These are phyloP conservation scores for Spizellomyces punctatus DNA, from an alignment of 192 early-diverging fungal genomes.

Conservation along the genomic window DNA sequence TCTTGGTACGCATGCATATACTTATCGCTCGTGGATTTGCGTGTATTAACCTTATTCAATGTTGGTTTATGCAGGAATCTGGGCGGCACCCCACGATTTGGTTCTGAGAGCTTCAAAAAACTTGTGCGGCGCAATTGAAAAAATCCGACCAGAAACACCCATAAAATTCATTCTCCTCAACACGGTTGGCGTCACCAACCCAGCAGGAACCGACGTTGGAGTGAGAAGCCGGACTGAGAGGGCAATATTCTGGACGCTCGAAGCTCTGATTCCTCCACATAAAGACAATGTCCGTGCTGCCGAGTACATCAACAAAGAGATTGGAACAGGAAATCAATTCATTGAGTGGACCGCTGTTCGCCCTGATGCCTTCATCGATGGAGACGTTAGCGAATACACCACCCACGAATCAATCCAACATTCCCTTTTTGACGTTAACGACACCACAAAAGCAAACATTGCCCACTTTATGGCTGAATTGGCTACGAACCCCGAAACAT, in stretches of 20 bases:
- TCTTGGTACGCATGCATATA: neutral
- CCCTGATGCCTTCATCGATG: slow-evolving; percentile 18
- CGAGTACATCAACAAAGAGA: slow-evolving; percentile 6
- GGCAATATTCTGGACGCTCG: neutral
- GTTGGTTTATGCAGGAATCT: neutral
- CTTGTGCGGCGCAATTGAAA: slow-evolving; percentile 11
- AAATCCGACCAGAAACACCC: neutral
- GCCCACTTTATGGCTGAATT: slow-evolving; percentile 15
- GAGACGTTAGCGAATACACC: neutral
- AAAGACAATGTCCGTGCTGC: neutral
- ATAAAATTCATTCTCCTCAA: slow-evolving; percentile 7
- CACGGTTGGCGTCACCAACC: slow-evolving; percentile 21
- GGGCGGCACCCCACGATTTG: slow-evolving; percentile 13
- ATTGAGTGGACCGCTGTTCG: slow-evolving; percentile 22
- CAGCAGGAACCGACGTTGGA: slow-evolving; percentile 5
- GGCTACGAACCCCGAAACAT: neutral
- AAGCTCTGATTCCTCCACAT: slow-evolving; percentile 7
- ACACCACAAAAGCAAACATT: slow-evolving; percentile 18
- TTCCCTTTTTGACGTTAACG: neutral
- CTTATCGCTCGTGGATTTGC: no score
- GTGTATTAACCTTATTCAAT: no score
- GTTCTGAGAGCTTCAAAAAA: slow-evolving; percentile 2
- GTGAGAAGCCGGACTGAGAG: neutral
- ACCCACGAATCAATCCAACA: neutral
- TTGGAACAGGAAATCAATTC: slow-evolving; percentile 1